A percentile compares a stretch with the other conserved stretches of the same genome.
These are phyloP conservation scores for Diutina pseudorugosa DNA, from an alignment of 1,139 yeast genomes.

Conservation along the genomic window DNA sequence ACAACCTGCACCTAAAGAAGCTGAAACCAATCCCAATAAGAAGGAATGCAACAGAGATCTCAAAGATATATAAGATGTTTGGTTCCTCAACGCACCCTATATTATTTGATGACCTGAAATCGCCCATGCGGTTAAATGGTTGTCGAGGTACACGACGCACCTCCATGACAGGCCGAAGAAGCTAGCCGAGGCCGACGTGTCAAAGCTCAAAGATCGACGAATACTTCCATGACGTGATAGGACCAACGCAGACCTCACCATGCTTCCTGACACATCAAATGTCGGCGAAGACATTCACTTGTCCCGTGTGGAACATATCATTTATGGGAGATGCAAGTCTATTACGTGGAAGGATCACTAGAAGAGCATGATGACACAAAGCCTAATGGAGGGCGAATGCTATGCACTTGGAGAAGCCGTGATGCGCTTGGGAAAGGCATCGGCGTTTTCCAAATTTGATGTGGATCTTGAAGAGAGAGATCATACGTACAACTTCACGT, in stretches of 20 bases:
- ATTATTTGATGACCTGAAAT: neutral
- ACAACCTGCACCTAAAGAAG: neutral
- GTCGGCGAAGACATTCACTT: neutral
- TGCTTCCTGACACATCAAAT: neutral
- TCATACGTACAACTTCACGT: neutral
- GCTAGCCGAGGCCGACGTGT: too few species aligned
- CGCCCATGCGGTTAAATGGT: neutral
- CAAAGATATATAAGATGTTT: neutral
- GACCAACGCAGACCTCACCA: neutral
- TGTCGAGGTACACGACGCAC: neutral
- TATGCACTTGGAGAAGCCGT: neutral
- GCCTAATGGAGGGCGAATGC: neutral
- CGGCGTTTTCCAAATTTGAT: neutral
- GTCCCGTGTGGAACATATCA: neutral
- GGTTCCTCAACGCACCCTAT: neutral
- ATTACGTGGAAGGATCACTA: neutral
- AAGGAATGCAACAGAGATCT: neutral
- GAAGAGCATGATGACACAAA: neutral
- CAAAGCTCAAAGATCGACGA: too few species aligned
- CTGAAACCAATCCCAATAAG: neutral
- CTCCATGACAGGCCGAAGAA: neutral
- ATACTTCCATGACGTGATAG: too few species aligned
- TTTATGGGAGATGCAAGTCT: neutral
- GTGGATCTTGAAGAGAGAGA: neutral
- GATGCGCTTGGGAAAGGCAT: neutral